phyloP scores from a whole-genome alignment of 2,329 filamentous ascomycete genomes.

The Incumbomyces delicatus region DNA sequence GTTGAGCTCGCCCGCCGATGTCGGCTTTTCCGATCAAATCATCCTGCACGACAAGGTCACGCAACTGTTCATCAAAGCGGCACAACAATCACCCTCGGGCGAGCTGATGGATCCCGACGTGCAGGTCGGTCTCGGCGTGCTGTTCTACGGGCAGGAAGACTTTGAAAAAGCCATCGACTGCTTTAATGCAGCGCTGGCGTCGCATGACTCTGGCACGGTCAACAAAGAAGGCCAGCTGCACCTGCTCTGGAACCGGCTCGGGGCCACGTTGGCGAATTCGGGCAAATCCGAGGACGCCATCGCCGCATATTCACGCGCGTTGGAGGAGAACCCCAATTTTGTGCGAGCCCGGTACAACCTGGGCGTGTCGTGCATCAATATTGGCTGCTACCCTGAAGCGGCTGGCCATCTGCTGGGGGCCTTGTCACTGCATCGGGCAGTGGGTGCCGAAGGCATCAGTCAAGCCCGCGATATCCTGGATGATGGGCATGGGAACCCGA shows the following conservation, averaged over 20 bases:
- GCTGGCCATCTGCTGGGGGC: constrained; percentile 87
- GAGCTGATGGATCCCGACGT: constrained; percentile 98
- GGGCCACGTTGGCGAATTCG: constrained; percentile 89
- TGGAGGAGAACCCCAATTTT: constrained; percentile 87
- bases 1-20: constrained; percentile 60
- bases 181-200: constrained; percentile 83
- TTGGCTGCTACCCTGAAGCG: constrained; percentile 86
- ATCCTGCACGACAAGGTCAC: constrained; percentile 84
- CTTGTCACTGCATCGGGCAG: constrained; percentile 88
- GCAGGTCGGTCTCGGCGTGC: constrained; percentile 88
- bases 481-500: constrained; percentile 41
- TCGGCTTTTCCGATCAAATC: constrained; percentile 90
- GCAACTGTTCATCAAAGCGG: constrained; percentile 80
- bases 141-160: constrained; percentile 96
- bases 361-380: constrained; percentile 93
- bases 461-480: constrained; percentile 71
- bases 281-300: constrained; percentile 93
- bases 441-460: constrained; percentile 74
- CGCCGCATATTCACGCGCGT: constrained; percentile 85
- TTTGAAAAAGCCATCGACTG: constrained; percentile 98
- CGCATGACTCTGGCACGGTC: constrained; percentile 69
- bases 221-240: constrained; percentile 84
- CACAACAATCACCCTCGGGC: constrained; percentile 81
- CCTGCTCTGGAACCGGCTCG: constrained; percentile 92
- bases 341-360: constrained; percentile 95